Evolutionary conservation across 139 green algal genomes (phyloP).

Genomic region (Chlorella sp.): DNA sequence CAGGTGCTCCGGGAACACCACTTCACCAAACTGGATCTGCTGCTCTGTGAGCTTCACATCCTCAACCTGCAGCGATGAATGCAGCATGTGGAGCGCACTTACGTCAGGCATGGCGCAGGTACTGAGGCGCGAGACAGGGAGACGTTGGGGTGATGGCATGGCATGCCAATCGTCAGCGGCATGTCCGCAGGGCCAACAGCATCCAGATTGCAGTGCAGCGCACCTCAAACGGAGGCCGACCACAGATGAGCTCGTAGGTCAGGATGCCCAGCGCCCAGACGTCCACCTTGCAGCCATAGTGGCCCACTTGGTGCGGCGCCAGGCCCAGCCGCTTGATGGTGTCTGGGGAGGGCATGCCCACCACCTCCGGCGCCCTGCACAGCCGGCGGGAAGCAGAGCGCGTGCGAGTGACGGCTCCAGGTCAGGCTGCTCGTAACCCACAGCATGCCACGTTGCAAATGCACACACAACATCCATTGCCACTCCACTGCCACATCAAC

Average conservation of each 20-base stretch:
- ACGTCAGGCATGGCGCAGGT: too few species aligned
- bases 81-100: too few species aligned
- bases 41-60: constrained; percentile 23
- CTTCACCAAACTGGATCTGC: constrained; percentile 22
- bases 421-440: neutral
- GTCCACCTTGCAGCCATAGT: constrained; percentile 62
- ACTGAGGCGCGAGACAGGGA: too few species aligned
- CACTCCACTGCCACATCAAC: too few species aligned
- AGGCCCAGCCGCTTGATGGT: constrained; percentile 21
- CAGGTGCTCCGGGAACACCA: neutral
- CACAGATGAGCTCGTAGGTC: constrained; percentile 82
- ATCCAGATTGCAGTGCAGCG: neutral
- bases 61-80: constrained; percentile 36
- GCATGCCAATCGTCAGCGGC: too few species aligned
- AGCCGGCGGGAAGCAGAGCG: neutral
- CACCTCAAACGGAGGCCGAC: constrained; percentile 78
- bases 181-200: too few species aligned
- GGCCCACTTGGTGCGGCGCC: constrained; percentile 9
- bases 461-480: too few species aligned
- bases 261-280: constrained; percentile 86
- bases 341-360: constrained; percentile 20
- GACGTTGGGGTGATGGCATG: too few species aligned
- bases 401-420: neutral
- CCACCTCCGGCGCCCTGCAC: constrained; percentile 28
- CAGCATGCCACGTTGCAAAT: neutral